These are phyloP conservation scores for Fraxinus baroniana DNA, from an alignment of 305 asterid genomes.

Conservation along the genomic window DNA sequence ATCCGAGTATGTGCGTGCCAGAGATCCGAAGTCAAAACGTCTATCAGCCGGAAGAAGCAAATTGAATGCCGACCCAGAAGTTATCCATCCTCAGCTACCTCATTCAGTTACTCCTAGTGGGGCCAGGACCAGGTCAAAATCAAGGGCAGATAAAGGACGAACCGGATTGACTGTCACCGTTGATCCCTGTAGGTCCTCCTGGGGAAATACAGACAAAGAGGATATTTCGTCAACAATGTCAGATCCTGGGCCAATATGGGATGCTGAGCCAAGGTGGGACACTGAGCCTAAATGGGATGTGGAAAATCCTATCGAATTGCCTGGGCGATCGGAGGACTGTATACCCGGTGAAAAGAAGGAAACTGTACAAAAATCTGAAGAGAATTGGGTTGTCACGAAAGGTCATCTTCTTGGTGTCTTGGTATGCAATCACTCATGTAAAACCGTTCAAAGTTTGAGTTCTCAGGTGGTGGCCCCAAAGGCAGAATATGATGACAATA, in stretches of 20 bases:
- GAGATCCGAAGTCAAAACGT: slow-evolving; percentile 85
- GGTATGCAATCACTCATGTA: slow-evolving; percentile 68
- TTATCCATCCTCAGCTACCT: slow-evolving; percentile 78
- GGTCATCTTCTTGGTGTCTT: slow-evolving; percentile 83
- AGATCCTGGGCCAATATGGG: slow-evolving; percentile 99
- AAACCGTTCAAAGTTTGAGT: slow-evolving; percentile 91
- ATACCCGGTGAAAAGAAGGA: slow-evolving; percentile 43
- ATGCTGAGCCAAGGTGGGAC: slow-evolving; percentile 98
- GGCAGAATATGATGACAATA: slow-evolving; percentile 87
- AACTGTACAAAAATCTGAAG: slow-evolving; percentile 45
- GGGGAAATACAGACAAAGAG: slow-evolving; percentile 86
- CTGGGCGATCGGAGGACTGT: slow-evolving; percentile 56
- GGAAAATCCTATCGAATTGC: slow-evolving; percentile 72
- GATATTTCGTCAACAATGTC: slow-evolving; percentile 97
- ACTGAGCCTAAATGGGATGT: slow-evolving; percentile 60
- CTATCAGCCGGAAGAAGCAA: slow-evolving; percentile 80
- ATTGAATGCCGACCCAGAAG: slow-evolving; percentile 78
- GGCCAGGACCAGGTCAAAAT: slow-evolving; percentile 92
- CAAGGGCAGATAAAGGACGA: slow-evolving; percentile 81
- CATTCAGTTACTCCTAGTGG: slow-evolving; percentile 73
- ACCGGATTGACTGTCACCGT: slow-evolving; percentile 50
- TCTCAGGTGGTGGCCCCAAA: slow-evolving; percentile 95
- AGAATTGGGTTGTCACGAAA: slow-evolving; percentile 58
- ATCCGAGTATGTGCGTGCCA: slow-evolving; percentile 95
- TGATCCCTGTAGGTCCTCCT: slow-evolving; percentile 67